Conservation (phyloP, 2,329 filamentous ascomycete species). For the Ceratocystis ficicola region DNA sequence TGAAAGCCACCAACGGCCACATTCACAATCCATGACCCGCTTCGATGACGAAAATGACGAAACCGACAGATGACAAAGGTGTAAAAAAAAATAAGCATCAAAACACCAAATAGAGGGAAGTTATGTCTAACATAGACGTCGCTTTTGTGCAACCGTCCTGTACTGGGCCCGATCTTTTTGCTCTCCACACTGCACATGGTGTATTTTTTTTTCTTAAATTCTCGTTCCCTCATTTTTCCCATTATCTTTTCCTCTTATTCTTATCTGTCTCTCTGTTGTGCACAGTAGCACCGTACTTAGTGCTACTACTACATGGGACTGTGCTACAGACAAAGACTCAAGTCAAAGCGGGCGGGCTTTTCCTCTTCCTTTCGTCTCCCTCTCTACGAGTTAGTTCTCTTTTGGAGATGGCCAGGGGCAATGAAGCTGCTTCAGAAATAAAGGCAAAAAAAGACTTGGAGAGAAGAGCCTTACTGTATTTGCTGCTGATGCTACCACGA, state of each 20-base stretch:
- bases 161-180: background rate
- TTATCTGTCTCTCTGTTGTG: background rate
- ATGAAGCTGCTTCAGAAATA: background rate
- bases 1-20: no score
- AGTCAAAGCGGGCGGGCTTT: slow-evolving; percentile 5
- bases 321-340: background rate
- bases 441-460: no score
- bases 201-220: no score
- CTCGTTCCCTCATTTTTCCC: background rate
- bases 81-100: background rate
- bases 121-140: background rate
- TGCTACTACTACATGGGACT: slow-evolving; percentile 6
- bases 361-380: background rate
- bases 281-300: background rate
- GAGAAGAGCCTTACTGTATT: no score
- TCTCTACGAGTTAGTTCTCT: background rate
- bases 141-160: background rate
- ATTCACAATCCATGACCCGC: background rate
- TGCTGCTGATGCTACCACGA: no score
- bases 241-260: background rate
- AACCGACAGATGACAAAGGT: background rate
- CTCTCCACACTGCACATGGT: no score
- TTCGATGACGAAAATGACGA: background rate
- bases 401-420: slow-evolving; percentile 5
- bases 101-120: background rate